phyloP scores from a whole-genome alignment of 139 green algal species.

The Nannochloris sp. region DNA sequence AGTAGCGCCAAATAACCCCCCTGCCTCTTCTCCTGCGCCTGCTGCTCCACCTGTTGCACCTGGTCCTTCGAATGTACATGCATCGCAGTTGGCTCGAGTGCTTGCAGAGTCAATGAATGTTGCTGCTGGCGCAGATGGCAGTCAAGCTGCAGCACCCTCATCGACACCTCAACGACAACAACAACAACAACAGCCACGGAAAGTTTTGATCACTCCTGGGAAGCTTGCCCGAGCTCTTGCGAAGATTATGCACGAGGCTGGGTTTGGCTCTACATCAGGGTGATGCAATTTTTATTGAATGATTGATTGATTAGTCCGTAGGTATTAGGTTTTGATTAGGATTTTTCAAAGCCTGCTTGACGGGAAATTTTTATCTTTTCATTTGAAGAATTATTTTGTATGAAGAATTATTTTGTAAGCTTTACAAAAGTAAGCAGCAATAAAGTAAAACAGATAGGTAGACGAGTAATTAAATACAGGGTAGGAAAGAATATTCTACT shows the following conservation, averaged over 20 bases:
- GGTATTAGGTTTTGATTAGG: too few relatives aligned
- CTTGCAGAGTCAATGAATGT: neutral
- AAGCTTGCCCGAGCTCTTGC: neutral
- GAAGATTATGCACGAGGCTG: neutral
- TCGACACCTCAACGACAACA: neutral
- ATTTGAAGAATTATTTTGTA: too few relatives aligned
- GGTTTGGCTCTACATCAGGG: too few relatives aligned
- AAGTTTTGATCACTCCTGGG: too few relatives aligned
- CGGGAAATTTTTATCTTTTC: too few relatives aligned
- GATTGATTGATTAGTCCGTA: too few relatives aligned
- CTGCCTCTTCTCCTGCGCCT: neutral
- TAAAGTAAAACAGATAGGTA: neutral
- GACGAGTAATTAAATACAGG: neutral
- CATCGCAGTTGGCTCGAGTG: neutral
- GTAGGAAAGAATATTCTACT: too few relatives aligned
- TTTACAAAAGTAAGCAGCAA: constrained; percentile 1
- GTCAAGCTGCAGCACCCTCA: neutral
- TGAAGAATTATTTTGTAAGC: too few relatives aligned
- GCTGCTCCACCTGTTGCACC: neutral
- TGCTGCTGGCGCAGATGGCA: neutral
- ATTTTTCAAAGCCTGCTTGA: too few relatives aligned
- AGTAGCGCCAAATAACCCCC: neutral
- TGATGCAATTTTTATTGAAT: too few relatives aligned
- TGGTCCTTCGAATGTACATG: neutral
- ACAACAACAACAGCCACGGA: too few relatives aligned